Percentiles rank a stretch among this genome's conserved stretches.
Evolutionary conservation across 257 asterid species (phyloP).

Genomic region (Eucommia ulmoides): DNA sequence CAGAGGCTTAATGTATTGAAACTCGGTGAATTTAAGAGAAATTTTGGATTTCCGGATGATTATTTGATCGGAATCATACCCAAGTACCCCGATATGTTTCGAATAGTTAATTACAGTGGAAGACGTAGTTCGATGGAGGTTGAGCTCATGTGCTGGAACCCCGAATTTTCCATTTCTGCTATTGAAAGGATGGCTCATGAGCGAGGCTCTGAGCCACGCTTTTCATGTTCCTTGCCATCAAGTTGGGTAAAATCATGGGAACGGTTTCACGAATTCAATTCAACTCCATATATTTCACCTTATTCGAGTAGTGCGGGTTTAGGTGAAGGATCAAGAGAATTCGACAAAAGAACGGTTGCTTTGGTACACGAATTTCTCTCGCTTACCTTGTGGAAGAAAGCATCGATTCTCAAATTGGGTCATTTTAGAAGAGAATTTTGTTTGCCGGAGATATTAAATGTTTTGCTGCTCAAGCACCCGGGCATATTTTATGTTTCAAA

Average conservation of each 20-base stretch:
- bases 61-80: constrained; percentile 71
- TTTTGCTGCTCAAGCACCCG: constrained; percentile 71
- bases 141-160: constrained; percentile 59
- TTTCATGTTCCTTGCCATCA: constrained; percentile 53
- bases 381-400: constrained; percentile 73
- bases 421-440: constrained; percentile 74
- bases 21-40: constrained; percentile 55
- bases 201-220: constrained; percentile 40
- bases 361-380: constrained; percentile 73
- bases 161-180: constrained; percentile 48
- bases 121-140: constrained; percentile 76
- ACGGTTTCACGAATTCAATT: constrained; percentile 64
- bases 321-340: constrained; percentile 48
- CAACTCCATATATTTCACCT: constrained; percentile 71
- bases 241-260: constrained; percentile 77
- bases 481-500: constrained; percentile 80
- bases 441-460: constrained; percentile 59
- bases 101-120: constrained; percentile 51
- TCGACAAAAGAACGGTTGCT: constrained; percentile 62
- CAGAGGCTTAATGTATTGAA: constrained; percentile 62
- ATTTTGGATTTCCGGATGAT: constrained; percentile 83
- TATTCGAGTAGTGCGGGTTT: constrained; percentile 23
- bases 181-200: constrained; percentile 38
- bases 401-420: constrained; percentile 50
- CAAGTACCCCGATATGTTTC: constrained; percentile 60